These are phyloP conservation scores for Quercus bicolor DNA, from an alignment of 306 rosid genomes.

Conservation along the genomic window DNA sequence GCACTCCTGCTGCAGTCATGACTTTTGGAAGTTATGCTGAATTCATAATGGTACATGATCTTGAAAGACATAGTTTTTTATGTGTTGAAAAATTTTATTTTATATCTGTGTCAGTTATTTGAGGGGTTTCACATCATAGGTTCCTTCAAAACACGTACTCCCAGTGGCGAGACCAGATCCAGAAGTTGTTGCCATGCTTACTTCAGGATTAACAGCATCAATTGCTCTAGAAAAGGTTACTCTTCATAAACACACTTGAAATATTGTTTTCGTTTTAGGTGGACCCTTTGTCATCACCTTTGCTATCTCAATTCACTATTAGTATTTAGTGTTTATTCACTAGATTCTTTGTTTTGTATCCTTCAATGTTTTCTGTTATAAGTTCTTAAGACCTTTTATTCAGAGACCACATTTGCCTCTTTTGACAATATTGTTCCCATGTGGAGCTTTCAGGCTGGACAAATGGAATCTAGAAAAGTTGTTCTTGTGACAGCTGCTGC, in stretches of 20 bases:
- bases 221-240: constrained; percentile 83
- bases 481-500: constrained; percentile 99
- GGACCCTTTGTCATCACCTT: constrained; percentile 15
- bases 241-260: constrained; percentile 9
- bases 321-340: constrained; percentile 6
- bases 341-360: constrained; percentile 11
- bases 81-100: constrained; percentile 10
- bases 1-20: constrained; percentile 89
- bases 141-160: constrained; percentile 76
- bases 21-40: constrained; percentile 93
- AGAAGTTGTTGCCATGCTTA: constrained; percentile 96
- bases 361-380: not conserved
- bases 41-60: constrained; percentile 46
- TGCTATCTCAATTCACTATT: not conserved
- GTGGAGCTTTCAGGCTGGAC: constrained; percentile 59
- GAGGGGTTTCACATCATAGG: constrained; percentile 30
- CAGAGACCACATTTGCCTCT: constrained; percentile 11
- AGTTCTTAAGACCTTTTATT: not conserved
- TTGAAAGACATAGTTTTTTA: constrained; percentile 6
- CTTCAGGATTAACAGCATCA: constrained; percentile 96
- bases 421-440: constrained; percentile 17
- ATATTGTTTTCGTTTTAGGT: not conserved
- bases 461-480: constrained; percentile 79
- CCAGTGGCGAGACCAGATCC: constrained; percentile 97
- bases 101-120: not conserved